Evolutionary conservation across 129 eudicot genomes (phyloP).

Genomic region (Solidago caesia): DNA sequence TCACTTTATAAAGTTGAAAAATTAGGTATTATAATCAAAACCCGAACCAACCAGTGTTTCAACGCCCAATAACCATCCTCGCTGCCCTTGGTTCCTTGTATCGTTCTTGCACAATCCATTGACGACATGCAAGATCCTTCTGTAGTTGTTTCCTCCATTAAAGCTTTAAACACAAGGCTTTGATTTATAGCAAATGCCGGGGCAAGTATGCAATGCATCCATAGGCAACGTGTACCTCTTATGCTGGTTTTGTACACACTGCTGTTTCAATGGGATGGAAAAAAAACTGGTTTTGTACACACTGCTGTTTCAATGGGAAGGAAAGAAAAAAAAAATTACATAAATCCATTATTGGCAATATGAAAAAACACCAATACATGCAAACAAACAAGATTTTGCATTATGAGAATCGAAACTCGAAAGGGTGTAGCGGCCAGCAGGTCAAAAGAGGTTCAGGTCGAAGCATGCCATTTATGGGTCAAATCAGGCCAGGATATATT

Average conservation of each 20-base stretch:
- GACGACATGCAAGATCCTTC: constrained; percentile 15
- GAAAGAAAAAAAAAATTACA: not conserved
- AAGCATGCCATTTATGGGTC: no score
- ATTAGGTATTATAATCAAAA: not conserved
- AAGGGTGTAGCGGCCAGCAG: no score
- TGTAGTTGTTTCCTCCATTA: not conserved
- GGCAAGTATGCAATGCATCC: not conserved
- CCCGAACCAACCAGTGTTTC: not conserved
- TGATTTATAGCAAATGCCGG: not conserved
- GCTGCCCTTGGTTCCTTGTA: not conserved
- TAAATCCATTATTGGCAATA: no score
- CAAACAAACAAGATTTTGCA: no score
- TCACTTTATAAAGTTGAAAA: not conserved
- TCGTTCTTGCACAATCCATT: constrained; percentile 5
- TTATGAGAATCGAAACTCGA: no score
- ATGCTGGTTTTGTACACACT: not conserved
- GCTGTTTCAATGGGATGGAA: not conserved
- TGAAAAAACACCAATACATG: no score
- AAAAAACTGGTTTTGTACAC: not conserved
- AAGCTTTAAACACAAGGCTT: not conserved
- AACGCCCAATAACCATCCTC: not conserved
- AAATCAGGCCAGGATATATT: no score
- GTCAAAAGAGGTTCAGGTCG: no score
- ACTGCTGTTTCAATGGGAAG: constrained; percentile 2
- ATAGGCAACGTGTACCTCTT: constrained; percentile 1